Percentiles rank a stretch among this genome's conserved stretches.
These are phyloP conservation scores for Aspergillus sp. DNA, from an alignment of 2,329 filamentous ascomycete genomes.

Conservation along the genomic window DNA sequence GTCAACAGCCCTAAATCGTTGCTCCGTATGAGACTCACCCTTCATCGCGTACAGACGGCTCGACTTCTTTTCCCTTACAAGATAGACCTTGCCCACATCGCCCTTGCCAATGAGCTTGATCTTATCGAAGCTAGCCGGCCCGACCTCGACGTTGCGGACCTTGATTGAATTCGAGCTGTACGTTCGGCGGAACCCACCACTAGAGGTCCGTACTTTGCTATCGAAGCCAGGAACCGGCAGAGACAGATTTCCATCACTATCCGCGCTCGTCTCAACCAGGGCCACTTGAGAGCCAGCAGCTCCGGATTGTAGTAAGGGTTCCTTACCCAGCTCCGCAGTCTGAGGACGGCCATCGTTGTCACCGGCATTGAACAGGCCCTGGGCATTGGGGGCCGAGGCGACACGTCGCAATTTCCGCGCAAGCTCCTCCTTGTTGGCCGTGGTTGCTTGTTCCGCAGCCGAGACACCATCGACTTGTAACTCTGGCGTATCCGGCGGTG, in stretches of 20 bases:
- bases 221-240: constrained; percentile 51
- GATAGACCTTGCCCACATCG: constrained; percentile 96
- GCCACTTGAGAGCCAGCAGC: constrained; percentile 56
- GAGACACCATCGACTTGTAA: constrained; percentile 73
- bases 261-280: constrained; percentile 54
- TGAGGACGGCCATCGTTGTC: constrained; percentile 71
- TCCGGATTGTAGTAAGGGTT: constrained; percentile 68
- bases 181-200: constrained; percentile 80
- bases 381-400: constrained; percentile 94
- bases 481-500: constrained; percentile 86
- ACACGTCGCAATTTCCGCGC: constrained; percentile 91
- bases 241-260: constrained; percentile 34
- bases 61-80: constrained; percentile 98
- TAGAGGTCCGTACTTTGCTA: constrained; percentile 64
- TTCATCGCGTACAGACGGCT: constrained; percentile 97
- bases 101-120: constrained; percentile 99
- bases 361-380: constrained; percentile 77
- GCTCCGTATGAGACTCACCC: constrained; percentile 61
- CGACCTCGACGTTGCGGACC: constrained; percentile 94
- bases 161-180: constrained; percentile 99
- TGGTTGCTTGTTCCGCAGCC: constrained; percentile 69
- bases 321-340: constrained; percentile 85
- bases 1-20: neutral
- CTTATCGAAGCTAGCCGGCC: constrained; percentile 96
- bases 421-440: constrained; percentile 88